These are phyloP conservation scores for Starmerella etchellsii DNA, from an alignment of 805 yeast species.

Conservation along the genomic window DNA sequence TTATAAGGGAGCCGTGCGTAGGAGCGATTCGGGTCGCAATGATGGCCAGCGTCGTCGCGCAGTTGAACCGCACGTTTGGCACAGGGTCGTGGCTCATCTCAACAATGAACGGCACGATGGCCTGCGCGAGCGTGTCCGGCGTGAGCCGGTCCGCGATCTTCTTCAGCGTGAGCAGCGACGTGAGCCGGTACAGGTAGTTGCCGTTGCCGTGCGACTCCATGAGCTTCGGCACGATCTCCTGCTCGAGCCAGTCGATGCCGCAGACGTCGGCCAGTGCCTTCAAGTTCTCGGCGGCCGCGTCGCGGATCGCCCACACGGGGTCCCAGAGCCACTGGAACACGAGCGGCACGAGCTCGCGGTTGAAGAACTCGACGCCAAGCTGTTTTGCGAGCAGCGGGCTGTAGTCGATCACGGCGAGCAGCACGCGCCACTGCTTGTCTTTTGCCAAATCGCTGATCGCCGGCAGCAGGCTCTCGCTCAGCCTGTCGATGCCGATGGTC, in stretches of 20 bases:
- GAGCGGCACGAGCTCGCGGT: slow-evolving; percentile 76
- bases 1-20: slow-evolving; percentile 32
- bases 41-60: slow-evolving; percentile 67
- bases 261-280: slow-evolving; percentile 70
- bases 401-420: slow-evolving; percentile 92
- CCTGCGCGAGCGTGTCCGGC: slow-evolving; percentile 41
- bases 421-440: slow-evolving; percentile 95
- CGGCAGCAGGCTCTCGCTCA: slow-evolving; percentile 80
- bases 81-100: slow-evolving; percentile 66
- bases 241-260: slow-evolving; percentile 88
- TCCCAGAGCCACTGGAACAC: slow-evolving; percentile 99
- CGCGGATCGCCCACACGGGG: slow-evolving; percentile 88
- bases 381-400: slow-evolving; percentile 90
- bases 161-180: slow-evolving; percentile 80
- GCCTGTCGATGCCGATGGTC: slow-evolving; percentile 79
- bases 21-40: slow-evolving; percentile 37
- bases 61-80: slow-evolving; percentile 91
- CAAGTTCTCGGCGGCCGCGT: slow-evolving; percentile 83
- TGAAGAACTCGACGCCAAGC: slow-evolving; percentile 84
- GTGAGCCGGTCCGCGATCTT: slow-evolving; percentile 64
- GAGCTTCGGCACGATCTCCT: slow-evolving; percentile 67
- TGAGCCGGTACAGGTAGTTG: slow-evolving; percentile 83
- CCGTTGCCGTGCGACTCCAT: slow-evolving; percentile 40
- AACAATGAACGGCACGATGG: slow-evolving; percentile 68
- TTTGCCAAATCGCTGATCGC: slow-evolving; percentile 93